Base-by-base conservation (phyloP, 2,329 filamentous ascomycete species). In the Diaporthe helianthi region DNA sequence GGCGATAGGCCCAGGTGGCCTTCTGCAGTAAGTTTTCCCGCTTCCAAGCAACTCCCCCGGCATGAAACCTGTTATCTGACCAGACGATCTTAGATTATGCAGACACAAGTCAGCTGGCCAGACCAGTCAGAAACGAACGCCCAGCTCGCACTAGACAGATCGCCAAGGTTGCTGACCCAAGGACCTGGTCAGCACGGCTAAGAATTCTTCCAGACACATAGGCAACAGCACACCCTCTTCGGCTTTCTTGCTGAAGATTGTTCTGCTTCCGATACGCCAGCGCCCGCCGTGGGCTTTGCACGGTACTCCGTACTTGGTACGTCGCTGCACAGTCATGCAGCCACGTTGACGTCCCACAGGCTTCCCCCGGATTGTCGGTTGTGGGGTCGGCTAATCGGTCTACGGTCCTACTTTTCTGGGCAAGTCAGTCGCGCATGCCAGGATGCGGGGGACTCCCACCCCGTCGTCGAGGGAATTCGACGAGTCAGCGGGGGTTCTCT, bases 351-450 rank as follows among this genome's bases (percentile, higher is more conserved):
- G 29, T 24, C 29, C 58, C 58, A 41, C 58, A 63, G 58, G 26
- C 52, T 31, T 15, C 38, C 52, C 63, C 64, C 52, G 52, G 65
- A 60, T 51, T 67, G 65, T 29, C 31, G 65, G 46, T 51, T 67
- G 65, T 29, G 41, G 65, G 46, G 65, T 49, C 46, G 51, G 36
- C 36, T 49, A 47, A 26, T 41, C 41, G 24, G 24, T 31, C 38
- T 41, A n/a, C 41, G 41, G 17, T n/a, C 24, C 24, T 29, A 26
- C 24, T 24, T 19, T 33, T 44, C 36, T 19, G n/a, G n/a, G n/a
- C n/a, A n/a, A 41, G 22, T 24, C 29, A 60, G 31, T 60, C 19
- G 44, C 55, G 44, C 58, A 63, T 36, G 58, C 44, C 19, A 33
- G 58, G 44, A 63, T 63, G 58, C 58, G 58, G 58, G 54, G 58